Percentiles rank a stretch among this genome's conserved stretches.
Evolutionary conservation across 78 protist genomes (phyloP).

Genomic region (Isochrysis galbana): DNA sequence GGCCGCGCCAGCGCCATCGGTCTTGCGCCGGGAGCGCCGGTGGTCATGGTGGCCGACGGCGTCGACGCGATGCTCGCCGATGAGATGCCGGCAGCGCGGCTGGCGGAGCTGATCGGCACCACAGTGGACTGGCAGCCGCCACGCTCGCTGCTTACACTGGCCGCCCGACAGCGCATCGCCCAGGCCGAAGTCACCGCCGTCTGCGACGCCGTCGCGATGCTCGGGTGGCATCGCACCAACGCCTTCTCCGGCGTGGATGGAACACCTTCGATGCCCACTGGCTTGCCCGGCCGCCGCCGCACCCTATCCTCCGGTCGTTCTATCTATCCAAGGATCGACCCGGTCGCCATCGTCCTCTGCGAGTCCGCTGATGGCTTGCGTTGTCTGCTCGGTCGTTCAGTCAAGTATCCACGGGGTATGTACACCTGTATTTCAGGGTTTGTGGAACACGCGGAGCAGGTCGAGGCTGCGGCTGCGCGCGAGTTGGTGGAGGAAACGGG

Average conservation of each 20-base stretch:
- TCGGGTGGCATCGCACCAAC: background rate
- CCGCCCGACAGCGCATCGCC: background rate
- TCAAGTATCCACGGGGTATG: background rate
- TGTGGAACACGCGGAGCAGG: background rate
- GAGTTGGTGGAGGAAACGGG: background rate
- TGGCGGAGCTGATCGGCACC: background rate
- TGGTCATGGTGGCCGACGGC: background rate
- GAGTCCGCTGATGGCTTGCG: background rate
- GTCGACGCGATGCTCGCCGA: background rate
- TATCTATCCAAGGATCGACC: background rate
- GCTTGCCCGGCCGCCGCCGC: background rate
- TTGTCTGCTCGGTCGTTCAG: background rate
- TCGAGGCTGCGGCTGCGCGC: background rate
- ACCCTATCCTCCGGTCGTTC: background rate
- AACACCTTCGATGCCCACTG: background rate
- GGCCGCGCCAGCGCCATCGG: background rate
- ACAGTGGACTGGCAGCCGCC: background rate
- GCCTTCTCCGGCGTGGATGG: background rate
- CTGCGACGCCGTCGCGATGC: background rate
- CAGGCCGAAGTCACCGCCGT: background rate
- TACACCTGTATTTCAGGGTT: background rate
- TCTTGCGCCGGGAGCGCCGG: background rate
- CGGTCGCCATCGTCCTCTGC: background rate
- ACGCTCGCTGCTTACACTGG: background rate
- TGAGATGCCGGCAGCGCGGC: background rate